Percentiles rank a stretch among this genome's conserved stretches.
These are phyloP conservation scores for Paramecium tetraurelia DNA, from an alignment of 73 alveolate species.

Conservation along the genomic window DNA sequence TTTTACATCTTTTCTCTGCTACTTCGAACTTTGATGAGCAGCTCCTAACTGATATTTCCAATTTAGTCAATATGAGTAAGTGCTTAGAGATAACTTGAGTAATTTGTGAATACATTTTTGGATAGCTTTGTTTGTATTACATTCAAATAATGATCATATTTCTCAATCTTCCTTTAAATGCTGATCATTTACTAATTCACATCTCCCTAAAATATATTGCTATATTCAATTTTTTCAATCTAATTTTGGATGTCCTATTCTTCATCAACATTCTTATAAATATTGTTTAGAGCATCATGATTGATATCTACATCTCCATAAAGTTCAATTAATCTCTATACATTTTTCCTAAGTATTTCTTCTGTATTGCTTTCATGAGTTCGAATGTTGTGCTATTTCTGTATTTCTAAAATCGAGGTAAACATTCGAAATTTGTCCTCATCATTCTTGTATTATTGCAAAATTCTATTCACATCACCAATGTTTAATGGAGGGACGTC, in stretches of 20 bases:
- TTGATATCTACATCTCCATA: slow-evolving; percentile 42
- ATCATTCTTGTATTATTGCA: background rate
- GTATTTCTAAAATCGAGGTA: background rate
- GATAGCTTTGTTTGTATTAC: background rate
- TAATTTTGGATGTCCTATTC: background rate
- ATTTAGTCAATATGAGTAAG: background rate
- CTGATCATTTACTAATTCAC: background rate
- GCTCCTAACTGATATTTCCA: background rate
- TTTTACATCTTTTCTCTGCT: background rate
- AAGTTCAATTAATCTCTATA: slow-evolving; percentile 2
- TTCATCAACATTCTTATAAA: slow-evolving; percentile 14
- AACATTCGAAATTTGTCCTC: background rate
- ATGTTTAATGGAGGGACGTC: slow-evolving; percentile 8
- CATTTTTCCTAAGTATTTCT: slow-evolving; percentile 10
- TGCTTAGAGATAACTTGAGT: slow-evolving; percentile 2
- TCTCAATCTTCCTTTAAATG: background rate
- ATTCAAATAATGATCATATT: slow-evolving; percentile 8
- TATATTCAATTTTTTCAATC: background rate
- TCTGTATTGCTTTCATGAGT: background rate
- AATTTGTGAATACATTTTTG: background rate
- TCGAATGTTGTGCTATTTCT: background rate
- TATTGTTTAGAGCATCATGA: slow-evolving; percentile 28
- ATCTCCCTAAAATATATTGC: background rate
- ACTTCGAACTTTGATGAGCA: background rate
- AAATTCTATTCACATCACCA: slow-evolving; percentile 42